These are phyloP conservation scores for Penicillium concentricum DNA, from an alignment of 2,329 filamentous ascomycete genomes.

Conservation along the genomic window DNA sequence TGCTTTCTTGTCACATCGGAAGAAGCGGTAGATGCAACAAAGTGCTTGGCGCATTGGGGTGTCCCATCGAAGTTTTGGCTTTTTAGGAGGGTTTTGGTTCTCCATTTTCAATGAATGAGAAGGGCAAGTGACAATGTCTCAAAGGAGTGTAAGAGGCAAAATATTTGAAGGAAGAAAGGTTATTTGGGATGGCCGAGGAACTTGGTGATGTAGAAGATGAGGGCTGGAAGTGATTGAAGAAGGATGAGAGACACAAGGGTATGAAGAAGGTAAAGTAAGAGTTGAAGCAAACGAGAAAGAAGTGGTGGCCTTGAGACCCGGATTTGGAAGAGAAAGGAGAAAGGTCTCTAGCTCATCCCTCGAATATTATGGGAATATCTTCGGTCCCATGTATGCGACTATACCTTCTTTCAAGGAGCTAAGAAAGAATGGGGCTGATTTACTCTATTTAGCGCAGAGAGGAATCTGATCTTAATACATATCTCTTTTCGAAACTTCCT, in stretches of 20 bases:
- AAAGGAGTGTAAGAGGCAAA: background rate
- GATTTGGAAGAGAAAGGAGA: background rate
- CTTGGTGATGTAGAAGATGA: background rate
- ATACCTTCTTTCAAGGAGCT: background rate
- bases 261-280: background rate
- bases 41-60: conserved; percentile 18
- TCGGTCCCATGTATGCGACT: background rate
- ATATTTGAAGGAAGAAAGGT: background rate
- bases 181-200: background rate
- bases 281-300: background rate
- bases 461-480: background rate
- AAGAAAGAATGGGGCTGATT: background rate
- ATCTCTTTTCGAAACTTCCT: background rate
- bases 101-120: background rate
- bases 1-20: conserved; percentile 2
- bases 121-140: too few relatives aligned
- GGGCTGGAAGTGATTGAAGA: background rate
- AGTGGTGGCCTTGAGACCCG: background rate
- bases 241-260: background rate
- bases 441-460: too few relatives aligned
- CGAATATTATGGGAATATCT: background rate
- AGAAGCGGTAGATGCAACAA: conserved; percentile 30
- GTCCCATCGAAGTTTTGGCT: conserved; percentile 17
- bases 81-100: background rate
- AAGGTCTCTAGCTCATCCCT: background rate